A percentile compares a stretch with the other conserved stretches of the same genome.
Conservation (phyloP, 371 early-diverging fungal genomes). For the Encephalitozoon hellem region DNA sequence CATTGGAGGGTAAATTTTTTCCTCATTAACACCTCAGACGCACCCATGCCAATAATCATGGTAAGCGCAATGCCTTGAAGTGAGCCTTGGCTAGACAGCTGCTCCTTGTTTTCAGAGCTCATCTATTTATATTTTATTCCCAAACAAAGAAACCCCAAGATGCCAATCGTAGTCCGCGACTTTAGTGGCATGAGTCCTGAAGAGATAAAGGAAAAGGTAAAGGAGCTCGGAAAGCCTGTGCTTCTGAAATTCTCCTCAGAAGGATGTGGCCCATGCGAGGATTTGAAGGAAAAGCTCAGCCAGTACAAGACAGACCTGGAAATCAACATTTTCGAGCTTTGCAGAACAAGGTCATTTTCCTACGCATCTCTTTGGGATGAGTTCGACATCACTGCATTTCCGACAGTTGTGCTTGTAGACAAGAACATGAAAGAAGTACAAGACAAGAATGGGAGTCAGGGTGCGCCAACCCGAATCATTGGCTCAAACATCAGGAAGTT, state of each 20-base stretch:
- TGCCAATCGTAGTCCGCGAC: not conserved
- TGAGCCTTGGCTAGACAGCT: not conserved
- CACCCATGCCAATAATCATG: not conserved
- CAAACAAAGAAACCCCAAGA: not conserved
- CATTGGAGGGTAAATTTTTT: constrained; percentile 18
- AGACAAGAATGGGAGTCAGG: not conserved
- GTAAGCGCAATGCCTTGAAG: not conserved
- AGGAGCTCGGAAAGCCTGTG: not conserved
- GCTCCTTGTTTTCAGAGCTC: not conserved
- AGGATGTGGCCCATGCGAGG: constrained; percentile 10
- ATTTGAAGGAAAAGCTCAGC: not conserved
- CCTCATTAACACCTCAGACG: not conserved
- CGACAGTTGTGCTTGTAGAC: not conserved
- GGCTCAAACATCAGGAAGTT: constrained; percentile 4
- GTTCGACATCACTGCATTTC: constrained; percentile 13
- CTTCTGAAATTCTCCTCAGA: not conserved
- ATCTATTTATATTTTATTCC: not conserved
- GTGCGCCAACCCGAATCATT: not conserved
- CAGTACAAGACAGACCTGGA: constrained; percentile 17
- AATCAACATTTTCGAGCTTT: not conserved
- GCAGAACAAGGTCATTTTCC: not conserved
- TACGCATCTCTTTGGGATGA: not conserved
- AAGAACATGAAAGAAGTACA: not conserved
- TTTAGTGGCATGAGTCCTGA: not conserved
- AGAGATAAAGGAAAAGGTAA: not conserved